Evolutionary conservation across 108 stramenopile genomes (phyloP), one percentile per base, ranked within the genome.

Genomic region (Mayamaea pseudoterrestris): DNA sequence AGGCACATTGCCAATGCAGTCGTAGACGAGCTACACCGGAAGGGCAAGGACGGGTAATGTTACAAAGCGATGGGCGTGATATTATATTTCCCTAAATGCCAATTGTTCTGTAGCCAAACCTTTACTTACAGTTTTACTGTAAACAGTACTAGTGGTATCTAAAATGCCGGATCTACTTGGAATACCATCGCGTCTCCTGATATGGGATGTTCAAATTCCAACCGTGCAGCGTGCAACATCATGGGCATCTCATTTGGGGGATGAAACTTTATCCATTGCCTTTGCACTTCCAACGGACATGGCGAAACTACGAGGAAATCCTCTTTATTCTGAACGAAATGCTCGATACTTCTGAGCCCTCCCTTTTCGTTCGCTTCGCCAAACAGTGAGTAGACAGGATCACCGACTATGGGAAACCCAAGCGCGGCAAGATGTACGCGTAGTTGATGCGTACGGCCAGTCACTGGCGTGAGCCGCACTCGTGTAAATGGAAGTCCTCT

Each of bases 361-460:
- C 80, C 80, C 0, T 74, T 76, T 37, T 65, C 55, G 12, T 51
- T 30, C 1, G 74, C 80, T 44, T 81, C 86, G 7, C 86, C 86
- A 36, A 65, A 66, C 13, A 69, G 50, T 4, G 83, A 80, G 53
- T 92, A 92, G 6, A 77, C 63, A 23, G 76, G 67, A 56, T 92
- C 90, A 7, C 81, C 85, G 0, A 92, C 62, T 41, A 92, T 92
- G 5, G 90, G 83, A 61, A 80, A 78, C 0, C 90, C 90, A 36
- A 88, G 53, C 1, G 80, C 78, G 9, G 90, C 85, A 47, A 78
- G 80, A 55, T 92, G 90, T 6, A 87, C 80, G 32, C 83, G 71
- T 20, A 92, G 60, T 66, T 92, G 90, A 67, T 92, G 90, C 12
- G 83, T 92, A 43, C 90, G 44, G 20, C 84, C 86, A 2, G 86